Base-by-base conservation (phyloP, 208 protist genomes). In the Tritrichomonas musculus region DNA sequence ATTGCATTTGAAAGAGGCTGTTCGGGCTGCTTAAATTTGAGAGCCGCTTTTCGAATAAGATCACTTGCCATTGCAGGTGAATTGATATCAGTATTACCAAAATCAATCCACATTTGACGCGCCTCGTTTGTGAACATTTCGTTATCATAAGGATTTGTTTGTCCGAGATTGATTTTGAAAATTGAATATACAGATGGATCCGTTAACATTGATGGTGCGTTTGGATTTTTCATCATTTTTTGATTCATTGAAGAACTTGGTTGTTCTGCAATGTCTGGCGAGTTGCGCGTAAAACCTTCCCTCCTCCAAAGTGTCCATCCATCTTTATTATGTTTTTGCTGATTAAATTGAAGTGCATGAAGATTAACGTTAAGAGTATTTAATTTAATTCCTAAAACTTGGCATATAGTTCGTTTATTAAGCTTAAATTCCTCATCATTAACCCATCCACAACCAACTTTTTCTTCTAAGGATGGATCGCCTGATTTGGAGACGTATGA, bases 341-440 rank as follows among this genome's bases (percentile, higher is more conserved):
- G 77, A 11, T 57, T 47, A 47, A 88, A 88, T 8, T 5, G 5
- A n/a, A 53, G 47, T 57, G 25, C 47, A 20, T 47, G 8, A 53
- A 88, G 47, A 88, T 88, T 88, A 4, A 88, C 77, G 47, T 88
- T 88, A 33, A 88, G 36, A 20, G 77, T 88, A 60, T 88, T 88
- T 33, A 88, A n/a, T 88, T 88, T 88, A 39, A 88, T 88, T 60
- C 47, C 47, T 47, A 88, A 44, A 57, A 88, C 77, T 1, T 41
- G 4, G 8, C 14, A 44, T 5, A 88, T 20, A 33, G 53, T 53
- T 57, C n/a, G n/a, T 47, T 88, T 88, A 13, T 57, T 60, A 20
- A 88, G 33, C 27, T 88, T 53, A n/a, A 88, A 88, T 27, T 60
- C 47, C 27, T 44, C 47, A 57, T 88, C 47, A 60, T 57, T 57